Evolutionary conservation across 257 asterid genomes (phyloP), one percentile per base, ranked within the genome.

Genomic region (Nyctanthes arbortristis): DNA sequence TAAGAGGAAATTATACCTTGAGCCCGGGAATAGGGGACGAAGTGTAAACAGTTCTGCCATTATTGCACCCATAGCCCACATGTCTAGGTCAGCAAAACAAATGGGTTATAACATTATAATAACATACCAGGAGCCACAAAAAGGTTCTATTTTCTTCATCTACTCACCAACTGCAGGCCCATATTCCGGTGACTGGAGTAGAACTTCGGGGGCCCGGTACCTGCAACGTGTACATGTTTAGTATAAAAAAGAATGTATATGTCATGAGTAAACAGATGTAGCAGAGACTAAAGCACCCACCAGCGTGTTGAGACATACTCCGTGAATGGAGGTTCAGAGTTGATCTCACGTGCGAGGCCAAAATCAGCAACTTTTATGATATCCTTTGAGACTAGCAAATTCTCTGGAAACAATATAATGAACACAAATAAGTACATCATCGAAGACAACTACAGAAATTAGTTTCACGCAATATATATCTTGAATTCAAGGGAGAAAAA

Each of bases 51-150:
- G 66, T 73, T 89, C 96, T 37, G 96, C 93, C 88, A 89, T 84
- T 59, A 89, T 86, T 40, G 93, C 96, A 47, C 96, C 96, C 91
- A 89, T 81, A 1, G 96, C 96, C 96, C 96, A 89, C 93, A 89
- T 86, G 78, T 89, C 96, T 79, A 69, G 72, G 14, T 22, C 29
- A 9, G 13, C 29, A 28, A 70, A 75, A 18, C 56, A 66, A 40
- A 31, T n/a, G 5, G 7, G 22, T 25, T 64, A 70, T 13, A 80
- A 67, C 43, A 61, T 4, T 40, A 27, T 61, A 60, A 64, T 1
- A 73, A 66, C 16, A 20, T 28, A 34, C 33, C 31, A 45, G 9
- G 5, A n/a, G n/a, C n/a, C n/a, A 55, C 11, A 30, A 32, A 74
- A 37, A 16, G n/a, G n/a, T n/a, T 39, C 18, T 4, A 39, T 25